These are phyloP conservation scores for Neurospora sp. DNA, from an alignment of 495 filamentous ascomycete genomes.

Conservation along the genomic window DNA sequence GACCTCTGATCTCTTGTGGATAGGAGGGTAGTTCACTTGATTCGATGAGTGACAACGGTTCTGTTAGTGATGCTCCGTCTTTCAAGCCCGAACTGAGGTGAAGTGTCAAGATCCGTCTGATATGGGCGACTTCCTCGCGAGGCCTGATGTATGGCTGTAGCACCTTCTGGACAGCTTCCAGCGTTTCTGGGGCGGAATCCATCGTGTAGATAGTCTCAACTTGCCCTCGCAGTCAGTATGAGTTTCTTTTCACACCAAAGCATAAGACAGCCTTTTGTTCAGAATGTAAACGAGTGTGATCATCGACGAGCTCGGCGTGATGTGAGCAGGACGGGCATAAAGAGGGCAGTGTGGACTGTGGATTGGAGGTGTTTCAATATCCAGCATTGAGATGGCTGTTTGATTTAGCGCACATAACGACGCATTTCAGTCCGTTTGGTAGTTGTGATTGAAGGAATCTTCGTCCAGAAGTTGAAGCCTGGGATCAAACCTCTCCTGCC, in stretches of 20 bases:
- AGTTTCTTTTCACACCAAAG: background rate
- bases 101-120: constrained; percentile 30
- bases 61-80: constrained; percentile 14
- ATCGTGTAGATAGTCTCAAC: background rate
- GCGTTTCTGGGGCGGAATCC: constrained; percentile 6
- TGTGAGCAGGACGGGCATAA: background rate
- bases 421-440: background rate
- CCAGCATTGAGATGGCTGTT: background rate
- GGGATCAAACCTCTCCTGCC: background rate
- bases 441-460: background rate
- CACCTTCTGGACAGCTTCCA: constrained; percentile 15
- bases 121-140: constrained; percentile 32
- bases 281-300: background rate
- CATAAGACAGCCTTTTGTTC: background rate
- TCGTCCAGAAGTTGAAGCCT: background rate
- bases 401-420: background rate
- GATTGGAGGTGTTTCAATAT: background rate
- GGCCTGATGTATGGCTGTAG: constrained; percentile 29
- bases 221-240: background rate
- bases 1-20: constrained; percentile 18
- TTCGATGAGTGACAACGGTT: constrained; percentile 30
- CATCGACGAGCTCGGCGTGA: background rate
- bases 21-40: constrained; percentile 7
- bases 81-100: constrained; percentile 27
- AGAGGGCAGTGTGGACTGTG: background rate